These are phyloP conservation scores for Amanita thiersii DNA, from an alignment of 768 basidiomycete genomes.

Conservation along the genomic window DNA sequence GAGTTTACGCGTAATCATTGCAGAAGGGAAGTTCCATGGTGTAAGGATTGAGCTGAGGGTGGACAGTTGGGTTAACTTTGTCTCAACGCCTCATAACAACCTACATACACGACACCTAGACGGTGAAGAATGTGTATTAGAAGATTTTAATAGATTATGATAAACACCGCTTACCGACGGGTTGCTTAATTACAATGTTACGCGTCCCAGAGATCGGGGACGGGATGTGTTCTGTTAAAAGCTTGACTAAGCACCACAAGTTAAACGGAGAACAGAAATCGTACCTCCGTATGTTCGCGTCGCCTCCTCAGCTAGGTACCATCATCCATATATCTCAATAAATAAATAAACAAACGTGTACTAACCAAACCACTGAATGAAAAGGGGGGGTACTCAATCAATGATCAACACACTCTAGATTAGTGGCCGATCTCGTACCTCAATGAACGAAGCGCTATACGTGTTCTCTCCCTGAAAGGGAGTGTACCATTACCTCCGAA, in stretches of 20 bases:
- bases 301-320: conserved; percentile 73
- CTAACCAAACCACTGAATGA: conserved; percentile 72
- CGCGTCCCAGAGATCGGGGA: conserved; percentile 60
- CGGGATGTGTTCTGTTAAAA: conserved; percentile 67
- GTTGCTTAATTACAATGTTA: conserved; percentile 91
- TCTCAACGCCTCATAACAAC: conserved; percentile 11
- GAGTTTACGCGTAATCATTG: conserved; percentile 90
- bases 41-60: conserved; percentile 64
- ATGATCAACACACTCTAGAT: background rate
- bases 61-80: background rate
- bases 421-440: conserved; percentile 37
- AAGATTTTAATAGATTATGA: background rate
- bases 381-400: conserved; percentile 3
- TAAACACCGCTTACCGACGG: conserved; percentile 48
- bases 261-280: conserved; percentile 11
- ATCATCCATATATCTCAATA: conserved; percentile 6
- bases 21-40: conserved; percentile 93
- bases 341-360: conserved; percentile 3
- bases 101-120: conserved; percentile 34
- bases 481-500: conserved; percentile 2
- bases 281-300: conserved; percentile 84
- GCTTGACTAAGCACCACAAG: background rate
- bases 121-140: background rate
- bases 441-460: conserved; percentile 82
- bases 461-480: conserved; percentile 64